Evolutionary conservation across 306 rosid species (phyloP), one percentile per base, ranked within the genome.

Genomic region (Quercus alba): DNA sequence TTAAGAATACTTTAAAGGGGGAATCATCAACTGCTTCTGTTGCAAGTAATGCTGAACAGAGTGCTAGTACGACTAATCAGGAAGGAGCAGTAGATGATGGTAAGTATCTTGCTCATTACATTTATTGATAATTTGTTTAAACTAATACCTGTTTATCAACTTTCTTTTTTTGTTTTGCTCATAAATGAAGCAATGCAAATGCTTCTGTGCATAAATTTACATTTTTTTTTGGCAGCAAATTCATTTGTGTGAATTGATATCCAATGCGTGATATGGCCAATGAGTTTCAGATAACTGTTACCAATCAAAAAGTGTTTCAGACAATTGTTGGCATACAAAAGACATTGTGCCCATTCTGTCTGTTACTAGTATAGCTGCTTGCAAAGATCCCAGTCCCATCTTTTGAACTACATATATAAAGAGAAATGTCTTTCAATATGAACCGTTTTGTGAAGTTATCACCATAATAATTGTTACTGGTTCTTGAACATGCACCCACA

Each of bases 1-100:
- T 49, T 30, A 93, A 93, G 85, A 85, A 57, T 85, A 81, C 82
- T 84, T 30, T 75, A 61, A 89, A 85, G 75, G 93, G 91, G 58
- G 94, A 93, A 81, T 90, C 98, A 49, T 86, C 96, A 19, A 67
- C 86, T 66, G 87, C 90, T 78, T 89, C 94, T 72, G 84, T 72
- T 81, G 77, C 92, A 20, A 89, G 87, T 79, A 82, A 85, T 62
- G 88, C 59, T 63, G 93, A 72, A 78, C 85, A 81, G 82, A 91
- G 85, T 75, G 88, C 54, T 57, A 79, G 81, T 80, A 70, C 89
- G 38, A 77, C 57, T 78, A 55, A 84, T 72, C 81, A 74, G 74
- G 97, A 83, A 59, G 87, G 84, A 78, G 90, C 79, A 38, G 69
- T 75, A 20, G 94, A 86, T 79, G 89, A 93, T 79, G 96, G 94